Base-by-base conservation (phyloP, 345 rosid genomes). In the Microcos paniculata region DNA sequence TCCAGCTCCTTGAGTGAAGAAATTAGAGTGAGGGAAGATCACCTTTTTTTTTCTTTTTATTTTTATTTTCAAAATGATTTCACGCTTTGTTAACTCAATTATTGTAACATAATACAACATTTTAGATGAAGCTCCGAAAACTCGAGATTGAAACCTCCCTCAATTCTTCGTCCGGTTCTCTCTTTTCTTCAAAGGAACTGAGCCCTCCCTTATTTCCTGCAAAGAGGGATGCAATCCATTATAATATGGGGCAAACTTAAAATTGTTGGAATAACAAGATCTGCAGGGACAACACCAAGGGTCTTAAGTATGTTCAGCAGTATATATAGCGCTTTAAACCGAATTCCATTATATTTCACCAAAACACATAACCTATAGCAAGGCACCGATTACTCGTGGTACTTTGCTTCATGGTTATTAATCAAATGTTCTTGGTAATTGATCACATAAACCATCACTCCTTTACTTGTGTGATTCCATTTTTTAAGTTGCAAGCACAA, bases 201-300 rank as follows among this genome's bases (percentile, higher is more conserved):
- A 28, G 16, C 31, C 59, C 33, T 66, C 31, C 58, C 35, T 45
- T 62, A 73, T 73, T 73, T 73, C 77, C 77, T 73, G 69, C 68
- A 73, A 45, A 48, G 10, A 74, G 31, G 62, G 21, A 31, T 30
- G 30, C 6, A 59, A 45, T n/a, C 53, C 13, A 6, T 73, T 62
- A 31, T 48, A 38, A 11, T 8, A 23, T 14, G 15, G n/a, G 8
- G 19, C 6, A 31, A 52, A 68, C 72, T 68, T 18, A 16, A 68
- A 18, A 28, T 9, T 18, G 30, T 16, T 68, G 38, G 38, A 46
- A 45, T 66, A 24, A 43, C 33, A 67, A 28, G 8, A 49, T 46
- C 46, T 58, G 62, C 35, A 13, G 19, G 35, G 19, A 28, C 46
- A 68, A 8, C 30, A 65, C 2, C 31, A 42, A 35, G 13, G 31